These are phyloP conservation scores for Prinsepia uniflora DNA, from an alignment of 306 rosid genomes.

Conservation along the genomic window DNA sequence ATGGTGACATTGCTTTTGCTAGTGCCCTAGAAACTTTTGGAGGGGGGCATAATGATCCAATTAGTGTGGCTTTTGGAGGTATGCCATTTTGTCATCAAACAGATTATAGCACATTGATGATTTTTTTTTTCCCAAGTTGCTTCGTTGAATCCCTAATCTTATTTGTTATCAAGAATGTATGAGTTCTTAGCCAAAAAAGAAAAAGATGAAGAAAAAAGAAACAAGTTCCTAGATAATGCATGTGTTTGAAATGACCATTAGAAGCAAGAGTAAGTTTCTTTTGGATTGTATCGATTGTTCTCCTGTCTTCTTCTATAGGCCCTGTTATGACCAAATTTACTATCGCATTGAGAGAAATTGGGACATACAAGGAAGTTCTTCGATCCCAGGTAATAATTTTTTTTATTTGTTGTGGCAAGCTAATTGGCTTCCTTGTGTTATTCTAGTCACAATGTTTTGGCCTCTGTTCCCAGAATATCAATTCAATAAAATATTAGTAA, in stretches of 20 bases:
- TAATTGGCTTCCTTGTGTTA: neutral
- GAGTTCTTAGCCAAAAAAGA: slow-evolving; percentile 2
- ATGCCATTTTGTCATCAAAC: slow-evolving; percentile 15
- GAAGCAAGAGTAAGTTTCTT: slow-evolving; percentile 11
- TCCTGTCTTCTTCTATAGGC: slow-evolving; percentile 45
- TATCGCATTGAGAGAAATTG: slow-evolving; percentile 95
- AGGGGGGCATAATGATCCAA: slow-evolving; percentile 98
- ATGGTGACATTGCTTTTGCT: slow-evolving; percentile 98
- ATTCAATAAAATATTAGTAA: neutral
- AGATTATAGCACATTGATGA: neutral
- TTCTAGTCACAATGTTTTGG: neutral
- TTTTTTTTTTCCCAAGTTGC: neutral
- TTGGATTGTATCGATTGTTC: slow-evolving; percentile 22
- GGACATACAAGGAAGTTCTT: slow-evolving; percentile 99
- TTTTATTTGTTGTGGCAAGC: neutral
- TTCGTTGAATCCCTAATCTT: neutral
- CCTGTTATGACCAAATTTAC: slow-evolving; percentile 99
- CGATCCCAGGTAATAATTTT: slow-evolving; percentile 79
- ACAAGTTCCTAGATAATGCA: neutral
- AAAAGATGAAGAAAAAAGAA: neutral
- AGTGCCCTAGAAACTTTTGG: slow-evolving; percentile 95
- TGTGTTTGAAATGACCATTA: slow-evolving; percentile 16
- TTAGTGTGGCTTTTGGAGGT: slow-evolving; percentile 99
- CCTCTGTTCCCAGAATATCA: neutral
- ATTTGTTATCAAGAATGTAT: slow-evolving; percentile 11